Evolutionary conservation across 371 early-diverging fungal species (phyloP).

Genomic region (Zopfochytrium polystomum): DNA sequence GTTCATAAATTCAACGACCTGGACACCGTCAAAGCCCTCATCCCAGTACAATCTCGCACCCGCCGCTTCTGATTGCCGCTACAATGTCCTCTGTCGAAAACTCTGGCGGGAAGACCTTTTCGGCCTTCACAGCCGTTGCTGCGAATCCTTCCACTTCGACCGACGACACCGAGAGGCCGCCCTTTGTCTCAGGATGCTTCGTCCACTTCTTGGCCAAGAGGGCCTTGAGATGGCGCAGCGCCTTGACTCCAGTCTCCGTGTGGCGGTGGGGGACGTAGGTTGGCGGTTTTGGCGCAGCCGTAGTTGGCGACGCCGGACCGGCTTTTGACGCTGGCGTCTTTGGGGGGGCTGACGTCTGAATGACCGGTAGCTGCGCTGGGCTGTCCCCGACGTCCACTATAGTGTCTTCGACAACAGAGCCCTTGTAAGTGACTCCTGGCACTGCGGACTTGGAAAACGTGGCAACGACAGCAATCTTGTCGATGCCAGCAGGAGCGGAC

Average conservation of each 20-base stretch:
- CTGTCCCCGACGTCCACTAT: too few relatives aligned
- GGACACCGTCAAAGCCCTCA: too few relatives aligned
- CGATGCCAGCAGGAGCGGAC: too few relatives aligned
- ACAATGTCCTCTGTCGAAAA: slow-evolving; percentile 12
- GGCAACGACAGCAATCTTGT: too few relatives aligned
- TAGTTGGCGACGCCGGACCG: neutral
- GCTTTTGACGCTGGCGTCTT: neutral
- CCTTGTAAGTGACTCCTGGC: too few relatives aligned
- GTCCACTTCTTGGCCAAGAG: slow-evolving; percentile 5
- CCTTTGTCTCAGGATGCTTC: slow-evolving; percentile 10
- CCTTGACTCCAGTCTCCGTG: slow-evolving; percentile 29
- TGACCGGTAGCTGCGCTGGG: too few relatives aligned
- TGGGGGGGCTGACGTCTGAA: too few relatives aligned
- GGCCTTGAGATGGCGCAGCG: slow-evolving; percentile 21
- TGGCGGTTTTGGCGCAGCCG: slow-evolving; percentile 8
- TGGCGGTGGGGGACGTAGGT: slow-evolving; percentile 31
- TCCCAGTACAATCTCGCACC: too few relatives aligned
- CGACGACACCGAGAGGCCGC: slow-evolving; percentile 26
- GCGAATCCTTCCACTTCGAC: slow-evolving; percentile 10
- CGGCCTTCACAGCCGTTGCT: slow-evolving; percentile 4
- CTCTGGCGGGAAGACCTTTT: slow-evolving; percentile 18
- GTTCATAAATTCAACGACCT: too few relatives aligned
- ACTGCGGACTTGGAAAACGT: too few relatives aligned
- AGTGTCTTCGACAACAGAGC: too few relatives aligned
- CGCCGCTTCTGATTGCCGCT: slow-evolving; percentile 7